Conservation (phyloP, 805 yeast genomes). For the Saccharomyces kudriavzevii region DNA sequence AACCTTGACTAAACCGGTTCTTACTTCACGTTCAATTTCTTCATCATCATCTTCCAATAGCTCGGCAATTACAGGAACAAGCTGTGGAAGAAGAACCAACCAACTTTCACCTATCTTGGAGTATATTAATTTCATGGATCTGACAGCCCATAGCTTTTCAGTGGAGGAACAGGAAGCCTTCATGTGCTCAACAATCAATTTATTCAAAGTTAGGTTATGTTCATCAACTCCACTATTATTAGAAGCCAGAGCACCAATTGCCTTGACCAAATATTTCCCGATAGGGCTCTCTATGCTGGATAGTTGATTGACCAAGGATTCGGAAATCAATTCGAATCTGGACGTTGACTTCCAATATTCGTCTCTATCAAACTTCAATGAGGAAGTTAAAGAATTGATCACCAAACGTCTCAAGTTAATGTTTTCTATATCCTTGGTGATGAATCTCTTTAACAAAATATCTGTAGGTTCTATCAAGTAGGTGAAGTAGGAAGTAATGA, state of each 20-base stretch:
- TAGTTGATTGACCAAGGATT: conserved; percentile 59
- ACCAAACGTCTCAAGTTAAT: conserved; percentile 63
- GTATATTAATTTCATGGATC: conserved; percentile 71
- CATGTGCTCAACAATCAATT: conserved; percentile 55
- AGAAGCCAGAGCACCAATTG: conserved; percentile 68
- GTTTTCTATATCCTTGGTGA: conserved; percentile 36
- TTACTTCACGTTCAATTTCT: conserved; percentile 81
- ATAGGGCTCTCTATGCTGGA: conserved; percentile 58
- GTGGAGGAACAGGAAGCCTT: conserved; percentile 48
- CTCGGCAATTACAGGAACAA: conserved; percentile 94
- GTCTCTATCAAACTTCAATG: conserved; percentile 83
- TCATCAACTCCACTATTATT: conserved; percentile 59
- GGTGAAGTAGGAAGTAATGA: conserved; percentile 81
- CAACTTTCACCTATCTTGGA: conserved; percentile 91
- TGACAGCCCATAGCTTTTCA: conserved; percentile 74
- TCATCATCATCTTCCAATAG: conserved; percentile 93
- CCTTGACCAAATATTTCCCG: conserved; percentile 74
- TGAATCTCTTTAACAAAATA: conserved; percentile 44
- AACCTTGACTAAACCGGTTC: conserved; percentile 82
- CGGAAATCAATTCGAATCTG: conserved; percentile 67
- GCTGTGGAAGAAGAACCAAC: conserved; percentile 83
- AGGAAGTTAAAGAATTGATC: conserved; percentile 62
- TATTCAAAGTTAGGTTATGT: conserved; percentile 69
- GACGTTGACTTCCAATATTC: conserved; percentile 91
- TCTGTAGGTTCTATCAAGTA: conserved; percentile 73